A percentile compares a stretch with the other conserved stretches of the same genome.
Conservation (phyloP, 176 grass and related monocot species). For the Urochloa ruziziensis region DNA sequence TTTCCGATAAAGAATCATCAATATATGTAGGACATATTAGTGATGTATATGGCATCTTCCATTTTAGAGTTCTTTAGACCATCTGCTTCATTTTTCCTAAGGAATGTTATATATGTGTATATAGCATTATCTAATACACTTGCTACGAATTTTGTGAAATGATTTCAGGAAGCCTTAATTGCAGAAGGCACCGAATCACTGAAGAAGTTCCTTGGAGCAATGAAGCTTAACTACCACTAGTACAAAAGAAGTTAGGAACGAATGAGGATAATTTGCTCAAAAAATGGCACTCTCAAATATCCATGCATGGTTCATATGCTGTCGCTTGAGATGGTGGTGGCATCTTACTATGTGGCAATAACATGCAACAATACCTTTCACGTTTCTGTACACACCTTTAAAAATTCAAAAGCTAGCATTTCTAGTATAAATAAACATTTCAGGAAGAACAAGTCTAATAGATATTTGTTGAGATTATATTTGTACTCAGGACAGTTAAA, state of each 20-base stretch:
- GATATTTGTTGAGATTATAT: neutral
- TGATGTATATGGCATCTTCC: no score
- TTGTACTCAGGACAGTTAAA: neutral
- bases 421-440: neutral
- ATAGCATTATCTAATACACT: no score
- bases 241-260: no score
- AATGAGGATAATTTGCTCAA: no score
- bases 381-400: neutral
- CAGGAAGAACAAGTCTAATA: neutral
- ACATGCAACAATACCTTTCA: neutral
- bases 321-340: neutral
- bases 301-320: neutral
- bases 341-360: neutral
- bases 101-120: neutral
- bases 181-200: no score
- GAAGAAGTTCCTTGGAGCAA: no score
- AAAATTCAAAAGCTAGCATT: neutral
- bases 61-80: no score
- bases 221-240: no score
- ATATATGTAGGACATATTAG: neutral
- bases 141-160: no score
- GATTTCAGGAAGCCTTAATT: no score
- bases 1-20: no score
- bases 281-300: neutral
- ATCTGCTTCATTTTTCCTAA: neutral